Conservation (phyloP, 768 basidiomycete species). For the Phaeotremella fagi region DNA sequence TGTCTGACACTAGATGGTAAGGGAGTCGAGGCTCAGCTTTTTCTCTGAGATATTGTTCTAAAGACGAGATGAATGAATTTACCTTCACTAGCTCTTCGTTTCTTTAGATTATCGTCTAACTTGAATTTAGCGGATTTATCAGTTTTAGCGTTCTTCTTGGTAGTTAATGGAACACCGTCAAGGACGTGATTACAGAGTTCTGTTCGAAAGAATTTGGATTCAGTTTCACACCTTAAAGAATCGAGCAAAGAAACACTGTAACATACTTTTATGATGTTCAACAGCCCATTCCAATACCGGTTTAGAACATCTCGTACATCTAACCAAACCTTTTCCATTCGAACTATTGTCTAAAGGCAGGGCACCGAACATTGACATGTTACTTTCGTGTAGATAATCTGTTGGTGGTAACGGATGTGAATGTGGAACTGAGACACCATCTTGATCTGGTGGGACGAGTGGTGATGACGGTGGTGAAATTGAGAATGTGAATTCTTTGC, state of each 20-base stretch:
- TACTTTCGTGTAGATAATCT: constrained; percentile 74
- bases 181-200: constrained; percentile 36
- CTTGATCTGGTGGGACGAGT: neutral
- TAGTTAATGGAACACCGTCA: constrained; percentile 27
- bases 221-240: neutral
- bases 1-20: neutral
- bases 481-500: constrained; percentile 30
- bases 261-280: constrained; percentile 69
- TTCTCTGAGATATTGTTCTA: neutral
- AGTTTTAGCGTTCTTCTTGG: constrained; percentile 50
- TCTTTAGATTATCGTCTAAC: constrained; percentile 44
- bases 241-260: neutral
- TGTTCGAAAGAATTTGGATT: neutral
- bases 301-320: constrained; percentile 76
- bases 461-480: constrained; percentile 16
- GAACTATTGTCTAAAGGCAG: constrained; percentile 63
- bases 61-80: constrained; percentile 1
- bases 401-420: constrained; percentile 66
- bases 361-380: constrained; percentile 83
- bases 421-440: neutral
- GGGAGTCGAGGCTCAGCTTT: constrained; percentile 50
- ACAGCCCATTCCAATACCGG: constrained; percentile 71
- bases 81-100: constrained; percentile 35
- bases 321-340: constrained; percentile 32
- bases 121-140: constrained; percentile 60